phyloP scores from a whole-genome alignment of 2,329 filamentous ascomycete species.

The Ophiosphaerella korrae region DNA sequence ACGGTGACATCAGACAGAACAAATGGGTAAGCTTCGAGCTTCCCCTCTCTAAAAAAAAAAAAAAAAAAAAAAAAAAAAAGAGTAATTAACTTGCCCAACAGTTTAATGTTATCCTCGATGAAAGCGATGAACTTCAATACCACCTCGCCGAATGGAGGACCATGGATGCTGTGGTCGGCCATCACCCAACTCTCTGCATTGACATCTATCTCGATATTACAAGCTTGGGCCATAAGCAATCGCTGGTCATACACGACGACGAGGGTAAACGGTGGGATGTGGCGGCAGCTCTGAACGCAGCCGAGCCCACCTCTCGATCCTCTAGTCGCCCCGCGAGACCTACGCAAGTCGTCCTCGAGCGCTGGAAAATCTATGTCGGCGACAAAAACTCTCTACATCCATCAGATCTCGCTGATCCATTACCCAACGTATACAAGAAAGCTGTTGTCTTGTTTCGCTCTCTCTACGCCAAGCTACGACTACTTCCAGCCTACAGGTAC shows the following conservation, averaged over 20 bases:
- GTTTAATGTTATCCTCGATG: slow-evolving; percentile 95
- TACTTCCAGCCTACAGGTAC: slow-evolving; percentile 87
- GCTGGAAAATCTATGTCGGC: slow-evolving; percentile 87
- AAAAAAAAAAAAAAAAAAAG: no score
- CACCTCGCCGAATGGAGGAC: slow-evolving; percentile 82
- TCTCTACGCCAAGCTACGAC: slow-evolving; percentile 78
- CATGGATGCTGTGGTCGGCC: slow-evolving; percentile 75
- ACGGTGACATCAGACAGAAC: slow-evolving; percentile 71
- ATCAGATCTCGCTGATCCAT: slow-evolving; percentile 61
- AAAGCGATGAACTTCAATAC: slow-evolving; percentile 84
- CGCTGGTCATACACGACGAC: slow-evolving; percentile 85
- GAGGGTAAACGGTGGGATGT: slow-evolving; percentile 93
- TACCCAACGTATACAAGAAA: slow-evolving; percentile 96
- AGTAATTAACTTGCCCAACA: slow-evolving; percentile 47
- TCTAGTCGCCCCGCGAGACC: slow-evolving; percentile 50
- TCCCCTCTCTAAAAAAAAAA: background rate
- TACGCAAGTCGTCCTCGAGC: slow-evolving; percentile 82
- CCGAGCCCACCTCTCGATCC: slow-evolving; percentile 56
- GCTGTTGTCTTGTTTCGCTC: slow-evolving; percentile 93
- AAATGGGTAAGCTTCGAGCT: slow-evolving; percentile 73
- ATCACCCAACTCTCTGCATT: slow-evolving; percentile 82
- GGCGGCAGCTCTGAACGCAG: slow-evolving; percentile 75
- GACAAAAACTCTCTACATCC: slow-evolving; percentile 60
- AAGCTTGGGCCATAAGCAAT: slow-evolving; percentile 80
- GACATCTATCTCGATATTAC: slow-evolving; percentile 88